Evolutionary conservation across 495 filamentous ascomycete genomes (phyloP).

Genomic region (Aspergillus olivimuriae): DNA sequence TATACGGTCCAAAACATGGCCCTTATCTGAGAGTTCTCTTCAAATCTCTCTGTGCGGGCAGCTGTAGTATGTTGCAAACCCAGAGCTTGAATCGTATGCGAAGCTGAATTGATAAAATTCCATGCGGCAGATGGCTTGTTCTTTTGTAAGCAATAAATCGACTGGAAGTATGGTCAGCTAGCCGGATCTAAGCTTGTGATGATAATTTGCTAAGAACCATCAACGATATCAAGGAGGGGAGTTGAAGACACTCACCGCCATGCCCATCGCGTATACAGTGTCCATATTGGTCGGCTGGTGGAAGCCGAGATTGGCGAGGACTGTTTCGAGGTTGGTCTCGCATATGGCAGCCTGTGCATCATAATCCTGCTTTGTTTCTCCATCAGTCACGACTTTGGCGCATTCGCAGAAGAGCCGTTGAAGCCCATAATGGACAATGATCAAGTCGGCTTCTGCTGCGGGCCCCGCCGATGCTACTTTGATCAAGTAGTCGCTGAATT

Average conservation of each 20-base stretch:
- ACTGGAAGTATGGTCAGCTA: not conserved
- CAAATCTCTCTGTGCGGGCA: not conserved
- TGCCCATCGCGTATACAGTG: constrained; percentile 4
- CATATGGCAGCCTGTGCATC: constrained; percentile 4
- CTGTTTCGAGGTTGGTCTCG: constrained; percentile 4
- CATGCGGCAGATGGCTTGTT: constrained; percentile 8
- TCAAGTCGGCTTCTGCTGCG: constrained; percentile 9
- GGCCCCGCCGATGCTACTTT: constrained; percentile 7
- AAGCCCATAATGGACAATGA: constrained; percentile 11
- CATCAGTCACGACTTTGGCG: constrained; percentile 1
- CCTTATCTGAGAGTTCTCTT: not conserved
- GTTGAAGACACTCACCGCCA: constrained; percentile 1
- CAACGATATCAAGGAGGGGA: too few relatives aligned
- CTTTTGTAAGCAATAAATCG: constrained; percentile 8
- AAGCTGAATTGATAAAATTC: constrained; percentile 10
- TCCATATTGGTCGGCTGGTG: constrained; percentile 5
- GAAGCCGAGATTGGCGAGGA: constrained; percentile 1
- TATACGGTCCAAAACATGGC: constrained; percentile 1
- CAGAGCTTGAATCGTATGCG: constrained; percentile 6
- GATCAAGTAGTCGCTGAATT: constrained; percentile 8
- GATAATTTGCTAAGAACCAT: too few relatives aligned
- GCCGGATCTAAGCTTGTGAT: too few relatives aligned
- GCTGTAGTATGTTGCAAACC: constrained; percentile 3
- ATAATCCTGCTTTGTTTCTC: constrained; percentile 6
- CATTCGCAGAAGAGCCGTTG: constrained; percentile 13